phyloP scores from a whole-genome alignment of 305 asterid species.

The Fraxinus albicans region DNA sequence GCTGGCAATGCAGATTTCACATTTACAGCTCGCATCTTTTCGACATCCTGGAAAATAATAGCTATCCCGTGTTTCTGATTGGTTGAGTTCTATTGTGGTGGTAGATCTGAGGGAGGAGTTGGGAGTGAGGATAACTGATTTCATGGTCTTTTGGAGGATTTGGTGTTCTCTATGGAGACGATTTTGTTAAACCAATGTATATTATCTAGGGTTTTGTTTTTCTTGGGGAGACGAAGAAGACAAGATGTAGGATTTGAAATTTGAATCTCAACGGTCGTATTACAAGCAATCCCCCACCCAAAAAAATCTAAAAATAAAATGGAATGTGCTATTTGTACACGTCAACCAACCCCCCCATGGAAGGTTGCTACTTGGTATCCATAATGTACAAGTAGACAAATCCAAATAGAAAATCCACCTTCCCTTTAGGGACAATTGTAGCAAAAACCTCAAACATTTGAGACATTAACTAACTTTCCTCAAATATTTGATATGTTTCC shows the following conservation, averaged over 20 bases:
- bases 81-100: constrained; percentile 30
- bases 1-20: constrained; percentile 83
- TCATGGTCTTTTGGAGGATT: constrained; percentile 37
- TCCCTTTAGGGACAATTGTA: no score
- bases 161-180: constrained; percentile 6
- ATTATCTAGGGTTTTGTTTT: not conserved
- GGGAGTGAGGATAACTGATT: constrained; percentile 45
- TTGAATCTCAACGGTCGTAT: not conserved
- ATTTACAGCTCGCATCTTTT: constrained; percentile 74
- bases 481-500: no score
- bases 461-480: no score
- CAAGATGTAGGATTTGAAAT: not conserved
- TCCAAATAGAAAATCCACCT: no score
- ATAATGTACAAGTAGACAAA: no score
- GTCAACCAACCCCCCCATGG: no score
- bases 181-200: not conserved
- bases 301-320: no score
- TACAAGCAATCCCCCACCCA: not conserved
- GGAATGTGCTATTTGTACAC: no score
- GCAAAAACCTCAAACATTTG: no score
- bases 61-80: constrained; percentile 52
- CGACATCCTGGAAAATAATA: constrained; percentile 75
- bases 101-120: constrained; percentile 63
- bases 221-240: not conserved
- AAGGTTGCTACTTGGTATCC: no score